Percentiles rank a stretch among this genome's conserved stretches.
phyloP scores from a whole-genome alignment of 1,284 basidiomycete species.

The Cutaneotrichosporon arboriforme region DNA sequence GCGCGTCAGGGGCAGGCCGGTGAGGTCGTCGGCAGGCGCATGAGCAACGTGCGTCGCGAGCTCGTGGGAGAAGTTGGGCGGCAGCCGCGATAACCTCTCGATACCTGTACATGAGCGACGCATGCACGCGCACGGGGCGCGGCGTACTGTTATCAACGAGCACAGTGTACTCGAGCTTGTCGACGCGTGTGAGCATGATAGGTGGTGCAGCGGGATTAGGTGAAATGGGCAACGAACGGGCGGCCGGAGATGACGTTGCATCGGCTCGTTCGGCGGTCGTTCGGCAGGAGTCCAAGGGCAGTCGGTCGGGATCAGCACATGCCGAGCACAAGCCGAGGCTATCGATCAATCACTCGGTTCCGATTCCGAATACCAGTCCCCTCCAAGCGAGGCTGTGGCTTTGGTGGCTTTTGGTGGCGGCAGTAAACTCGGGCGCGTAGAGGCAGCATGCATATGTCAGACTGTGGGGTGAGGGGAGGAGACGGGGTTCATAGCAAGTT shows the following conservation, averaged over 20 bases:
- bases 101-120: slow-evolving; percentile 5
- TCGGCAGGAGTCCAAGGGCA: too few relatives aligned
- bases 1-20: slow-evolving; percentile 62
- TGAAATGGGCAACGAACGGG: slow-evolving; percentile 46
- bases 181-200: slow-evolving; percentile 20
- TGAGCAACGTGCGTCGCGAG: slow-evolving; percentile 56
- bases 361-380: too few relatives aligned
- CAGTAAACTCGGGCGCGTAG: too few relatives aligned
- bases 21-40: slow-evolving; percentile 51
- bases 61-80: slow-evolving; percentile 70
- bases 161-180: slow-evolving; percentile 37
- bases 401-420: too few relatives aligned
- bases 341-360: too few relatives aligned
- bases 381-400: too few relatives aligned
- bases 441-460: too few relatives aligned
- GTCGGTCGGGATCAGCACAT: too few relatives aligned
- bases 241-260: neutral
- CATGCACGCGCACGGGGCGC: neutral
- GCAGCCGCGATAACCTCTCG: slow-evolving; percentile 66
- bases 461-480: too few relatives aligned
- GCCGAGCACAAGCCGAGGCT: too few relatives aligned
- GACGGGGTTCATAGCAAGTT: too few relatives aligned
- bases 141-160: slow-evolving; percentile 36
- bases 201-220: neutral
- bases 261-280: too few relatives aligned